Base-by-base conservation (phyloP, 805 yeast species). In the Candida orba region DNA sequence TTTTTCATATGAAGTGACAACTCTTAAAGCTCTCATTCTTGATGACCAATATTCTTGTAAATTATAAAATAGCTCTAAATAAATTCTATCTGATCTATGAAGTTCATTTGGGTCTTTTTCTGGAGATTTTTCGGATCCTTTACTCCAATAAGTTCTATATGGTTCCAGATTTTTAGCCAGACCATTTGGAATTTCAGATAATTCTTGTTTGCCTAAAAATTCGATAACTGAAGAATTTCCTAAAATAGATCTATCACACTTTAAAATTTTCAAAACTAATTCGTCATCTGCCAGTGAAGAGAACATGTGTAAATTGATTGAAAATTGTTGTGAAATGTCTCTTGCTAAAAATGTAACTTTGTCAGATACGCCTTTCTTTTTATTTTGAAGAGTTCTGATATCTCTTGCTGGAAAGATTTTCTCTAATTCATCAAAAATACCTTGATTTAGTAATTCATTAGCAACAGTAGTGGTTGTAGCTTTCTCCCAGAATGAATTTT, bases 241-340 rank as follows among this genome's bases (percentile, higher is more conserved):
- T 43, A 91, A 48, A 8, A 91, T 75, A 9, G 83, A 90, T 20
- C 68, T 68, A 42, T 86, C 84, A 66, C 99, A 93, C 37, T 71
- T 75, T 47, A 93, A 66, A 8, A 93, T 76, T 58, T 81, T 83
- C n/a, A 53, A 42, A 8, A 91, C 81, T 25, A 91, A 71, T 36
- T 77, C 84, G 6, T 74, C 78, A 33, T 82, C 95, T 1, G 81
- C 52, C 20, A 77, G 51, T 35, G 68, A 67, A 6, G 87, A 72
- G 63, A 79, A 87, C 67, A 79, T 73, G 59, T 93, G 98, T 41
- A 93, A 69, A 58, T 91, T 90, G 57, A 93, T 93, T 34, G 95
- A 96, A 67, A 93, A 89, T 54, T 88, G 97, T 59, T 93, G 99
- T 1, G 95, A 86, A 37, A 89, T 66, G 54, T 91, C 97, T 47